phyloP scores from a whole-genome alignment of 1,139 yeast genomes.

The Candida labiduridarum region DNA sequence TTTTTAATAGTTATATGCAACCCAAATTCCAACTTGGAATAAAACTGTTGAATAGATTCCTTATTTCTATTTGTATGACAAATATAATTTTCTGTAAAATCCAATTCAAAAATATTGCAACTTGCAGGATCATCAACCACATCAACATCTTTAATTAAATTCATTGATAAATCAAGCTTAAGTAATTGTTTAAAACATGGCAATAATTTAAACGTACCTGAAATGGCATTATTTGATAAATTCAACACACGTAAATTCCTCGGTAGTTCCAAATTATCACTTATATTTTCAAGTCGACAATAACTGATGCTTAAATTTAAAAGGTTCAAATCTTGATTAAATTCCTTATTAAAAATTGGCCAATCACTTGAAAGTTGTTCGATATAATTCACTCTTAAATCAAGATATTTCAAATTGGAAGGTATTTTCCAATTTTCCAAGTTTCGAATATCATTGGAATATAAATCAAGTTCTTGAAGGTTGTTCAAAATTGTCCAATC shows the following conservation, averaged over 20 bases:
- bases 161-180: conserved; percentile 25
- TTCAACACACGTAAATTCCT: conserved; percentile 14
- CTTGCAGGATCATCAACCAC: conserved; percentile 4
- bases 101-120: conserved; percentile 18
- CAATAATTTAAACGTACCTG: conserved; percentile 14
- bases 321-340: conserved; percentile 12
- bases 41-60: conserved; percentile 21
- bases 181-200: conserved; percentile 16
- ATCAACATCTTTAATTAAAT: conserved; percentile 18
- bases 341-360: conserved; percentile 16
- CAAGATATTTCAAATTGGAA: conserved; percentile 22
- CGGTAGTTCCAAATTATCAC: conserved; percentile 20
- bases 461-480: conserved; percentile 27
- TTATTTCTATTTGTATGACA: conserved; percentile 11
- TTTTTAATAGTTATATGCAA: conserved; percentile 23
- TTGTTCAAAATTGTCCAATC: conserved; percentile 28
- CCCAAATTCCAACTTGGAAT: conserved; percentile 25
- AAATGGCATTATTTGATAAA: conserved; percentile 17
- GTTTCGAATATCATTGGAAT: conserved; percentile 22
- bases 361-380: conserved; percentile 8
- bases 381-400: conserved; percentile 25
- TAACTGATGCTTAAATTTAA: conserved; percentile 16
- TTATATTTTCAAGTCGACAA: conserved; percentile 21
- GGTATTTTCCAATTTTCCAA: conserved; percentile 31
- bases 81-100: conserved; percentile 23